Percentiles rank a stretch among this genome's conserved stretches.
Conservation (phyloP, 2,329 filamentous ascomycete genomes). For the Sordariomycetes sp. region DNA sequence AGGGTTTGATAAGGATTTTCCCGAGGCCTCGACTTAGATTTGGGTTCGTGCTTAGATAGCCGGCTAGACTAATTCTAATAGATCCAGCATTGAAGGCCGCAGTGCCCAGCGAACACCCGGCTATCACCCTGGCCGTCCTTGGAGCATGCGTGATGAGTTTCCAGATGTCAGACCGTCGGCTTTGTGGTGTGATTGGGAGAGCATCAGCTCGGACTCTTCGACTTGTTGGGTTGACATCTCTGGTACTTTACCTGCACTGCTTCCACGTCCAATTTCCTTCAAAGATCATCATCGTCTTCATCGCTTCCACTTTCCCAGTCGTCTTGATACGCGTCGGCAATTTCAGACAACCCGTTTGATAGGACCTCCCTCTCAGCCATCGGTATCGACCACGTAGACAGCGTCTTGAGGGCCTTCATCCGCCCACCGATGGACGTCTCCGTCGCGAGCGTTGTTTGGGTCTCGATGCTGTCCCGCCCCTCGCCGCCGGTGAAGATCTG, state of each 20-base stretch:
- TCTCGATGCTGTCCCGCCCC: conserved; percentile 21
- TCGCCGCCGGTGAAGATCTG: conserved; percentile 52
- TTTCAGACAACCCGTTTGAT: conserved; percentile 70
- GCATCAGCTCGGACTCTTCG: no score
- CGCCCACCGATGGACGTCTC: conserved; percentile 63
- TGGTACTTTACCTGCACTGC: no score
- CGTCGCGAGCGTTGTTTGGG: conserved; percentile 58
- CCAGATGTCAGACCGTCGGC: no score
- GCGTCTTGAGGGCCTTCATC: conserved; percentile 55
- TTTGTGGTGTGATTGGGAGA: no score
- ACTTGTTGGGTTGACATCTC: no score
- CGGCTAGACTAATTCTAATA: conserved; percentile 3
- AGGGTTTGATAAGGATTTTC: no score
- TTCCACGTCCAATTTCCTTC: no score
- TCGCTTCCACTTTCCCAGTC: conserved; percentile 77
- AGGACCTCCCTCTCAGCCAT: conserved; percentile 77
- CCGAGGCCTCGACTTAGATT: no score
- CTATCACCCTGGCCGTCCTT: neutral
- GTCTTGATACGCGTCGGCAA: conserved; percentile 82
- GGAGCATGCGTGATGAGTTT: no score
- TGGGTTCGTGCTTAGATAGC: conserved; percentile 2
- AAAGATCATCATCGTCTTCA: conserved; percentile 53
- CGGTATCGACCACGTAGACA: conserved; percentile 53
- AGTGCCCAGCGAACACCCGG: neutral
- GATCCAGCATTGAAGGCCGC: conserved; percentile 1